Evolutionary conservation across 768 basidiomycete species (phyloP).

Genomic region (Panellus pusillus): DNA sequence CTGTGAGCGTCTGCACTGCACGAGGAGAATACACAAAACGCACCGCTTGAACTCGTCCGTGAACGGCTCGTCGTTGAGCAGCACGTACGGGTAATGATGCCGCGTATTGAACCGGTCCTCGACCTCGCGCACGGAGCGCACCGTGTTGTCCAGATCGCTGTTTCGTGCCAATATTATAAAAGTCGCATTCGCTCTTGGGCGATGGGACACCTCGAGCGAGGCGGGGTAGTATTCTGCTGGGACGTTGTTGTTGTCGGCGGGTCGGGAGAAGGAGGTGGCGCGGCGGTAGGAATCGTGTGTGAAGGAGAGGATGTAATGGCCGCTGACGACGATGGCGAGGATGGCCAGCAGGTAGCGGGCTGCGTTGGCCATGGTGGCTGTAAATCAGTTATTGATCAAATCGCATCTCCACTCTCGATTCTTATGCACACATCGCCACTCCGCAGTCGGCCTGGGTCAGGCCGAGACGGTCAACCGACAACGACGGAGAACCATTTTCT

Average conservation of each 20-base stretch:
- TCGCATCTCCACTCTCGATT: no score
- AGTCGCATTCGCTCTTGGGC: slow-evolving; percentile 39
- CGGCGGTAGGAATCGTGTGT: slow-evolving; percentile 52
- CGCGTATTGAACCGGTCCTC: slow-evolving; percentile 83
- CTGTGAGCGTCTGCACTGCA: no score
- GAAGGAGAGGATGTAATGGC: slow-evolving; percentile 51
- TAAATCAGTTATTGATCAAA: no score
- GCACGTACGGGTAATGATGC: slow-evolving; percentile 79
- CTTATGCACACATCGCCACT: no score
- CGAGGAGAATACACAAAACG: no score
- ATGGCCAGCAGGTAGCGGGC: slow-evolving; percentile 10
- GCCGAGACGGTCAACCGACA: no score
- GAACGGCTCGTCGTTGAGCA: slow-evolving; percentile 83
- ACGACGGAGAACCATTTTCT: no score
- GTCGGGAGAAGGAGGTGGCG: slow-evolving; percentile 41
- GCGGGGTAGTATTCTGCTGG: slow-evolving; percentile 25
- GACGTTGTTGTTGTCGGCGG: background rate
- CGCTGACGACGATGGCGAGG: slow-evolving; percentile 16
- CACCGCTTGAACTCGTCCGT: slow-evolving; percentile 74
- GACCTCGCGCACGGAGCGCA: slow-evolving; percentile 69
- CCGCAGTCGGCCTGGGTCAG: no score
- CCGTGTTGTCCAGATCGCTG: slow-evolving; percentile 58
- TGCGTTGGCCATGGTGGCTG: background rate
- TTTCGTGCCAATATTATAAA: slow-evolving; percentile 65
- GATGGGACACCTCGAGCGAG: slow-evolving; percentile 21